Base-by-base conservation (phyloP, 1,284 basidiomycete genomes). In the Puccinia polysora region DNA sequence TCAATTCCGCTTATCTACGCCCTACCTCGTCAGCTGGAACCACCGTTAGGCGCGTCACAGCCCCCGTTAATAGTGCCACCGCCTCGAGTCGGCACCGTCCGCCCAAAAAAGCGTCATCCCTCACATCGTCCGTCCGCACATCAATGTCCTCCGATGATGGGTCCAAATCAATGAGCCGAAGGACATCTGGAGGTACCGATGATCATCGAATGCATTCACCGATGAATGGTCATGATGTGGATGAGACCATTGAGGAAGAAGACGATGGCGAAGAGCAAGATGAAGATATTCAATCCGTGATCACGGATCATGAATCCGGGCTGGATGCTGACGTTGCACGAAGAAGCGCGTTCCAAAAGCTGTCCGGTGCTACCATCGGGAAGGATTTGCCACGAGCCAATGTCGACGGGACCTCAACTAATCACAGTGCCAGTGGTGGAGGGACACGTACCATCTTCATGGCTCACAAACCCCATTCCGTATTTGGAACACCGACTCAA, bases 231-330 rank as follows among this genome's bases (percentile, higher is more conserved):
- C 45, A 71, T 52, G 68, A 71, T 23, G 47, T 71, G n/a, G 68
- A 63, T 18, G 68, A 71, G 50, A 71, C 59, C 18, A 71, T 71
- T 63, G 68, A 71, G 63, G 68, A 71, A 52, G 68, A 71, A 40
- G 59, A 71, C 50, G 68, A 69, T 69, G 67, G 55, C 12, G 20
- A 23, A 30, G 58, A 71, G 36, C 55, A 60, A 38, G 25, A 43
- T 32, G 47, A 64, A 15, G 32, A 18, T 20, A 45, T 18, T 28
- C 18, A 49, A 32, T 7, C 47, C 15, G 34, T 36, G 5, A 20
- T 23, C 18, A 43, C n/a, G 4, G 47, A 50, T 34, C 32, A 25
- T 10, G 65, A 40, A 23, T 52, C 30, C 2, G 34, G 56, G 10
- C 23, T 28, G 2, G 18, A 56, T 30, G 43, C 56, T 25, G 67